Evolutionary conservation across 2,329 filamentous ascomycete genomes (phyloP).

Genomic region (Claviceps humidiphila): DNA sequence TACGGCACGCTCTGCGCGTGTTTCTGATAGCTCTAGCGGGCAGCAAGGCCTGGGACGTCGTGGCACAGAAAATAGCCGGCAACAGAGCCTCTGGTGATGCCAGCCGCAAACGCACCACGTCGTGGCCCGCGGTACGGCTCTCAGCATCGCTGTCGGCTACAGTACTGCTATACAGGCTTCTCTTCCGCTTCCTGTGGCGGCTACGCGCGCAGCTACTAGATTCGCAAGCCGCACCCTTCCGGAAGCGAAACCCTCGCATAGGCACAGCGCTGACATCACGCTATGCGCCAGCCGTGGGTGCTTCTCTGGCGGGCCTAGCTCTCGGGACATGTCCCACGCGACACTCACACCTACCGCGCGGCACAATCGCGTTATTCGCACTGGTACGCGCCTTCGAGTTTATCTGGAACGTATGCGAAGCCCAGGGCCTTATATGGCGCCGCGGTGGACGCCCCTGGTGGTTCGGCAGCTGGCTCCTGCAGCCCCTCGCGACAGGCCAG

Average conservation of each 20-base stretch:
- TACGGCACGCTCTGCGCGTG: conserved; percentile 57
- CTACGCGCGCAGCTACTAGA: conserved; percentile 68
- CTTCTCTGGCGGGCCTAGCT: conserved; percentile 72
- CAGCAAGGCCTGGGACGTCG: conserved; percentile 47
- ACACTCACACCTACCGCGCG: conserved; percentile 41
- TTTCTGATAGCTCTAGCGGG: conserved; percentile 51
- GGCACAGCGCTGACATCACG: conserved; percentile 64
- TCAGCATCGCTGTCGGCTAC: conserved; percentile 76
- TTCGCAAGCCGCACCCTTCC: conserved; percentile 68
- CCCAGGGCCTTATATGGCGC: conserved; percentile 55
- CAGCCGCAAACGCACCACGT: too few species aligned
- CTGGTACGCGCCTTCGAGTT: conserved; percentile 76
- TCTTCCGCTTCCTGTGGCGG: conserved; percentile 79
- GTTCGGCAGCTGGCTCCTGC: conserved; percentile 74
- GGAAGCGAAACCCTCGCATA: conserved; percentile 67
- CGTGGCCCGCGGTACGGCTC: conserved; percentile 57
- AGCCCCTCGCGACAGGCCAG: conserved; percentile 64
- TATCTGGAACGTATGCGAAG: conserved; percentile 70
- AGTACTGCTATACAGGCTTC: conserved; percentile 73
- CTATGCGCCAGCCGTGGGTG: conserved; percentile 80
- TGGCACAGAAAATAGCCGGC: conserved; percentile 34
- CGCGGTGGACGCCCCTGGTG: conserved; percentile 55
- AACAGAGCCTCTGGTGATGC: conserved; percentile 19
- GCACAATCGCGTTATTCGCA: conserved; percentile 71
- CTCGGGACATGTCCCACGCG: conserved; percentile 57